Evolutionary conservation across 345 rosid species (phyloP).

Genomic region (Lepidium didymum): DNA sequence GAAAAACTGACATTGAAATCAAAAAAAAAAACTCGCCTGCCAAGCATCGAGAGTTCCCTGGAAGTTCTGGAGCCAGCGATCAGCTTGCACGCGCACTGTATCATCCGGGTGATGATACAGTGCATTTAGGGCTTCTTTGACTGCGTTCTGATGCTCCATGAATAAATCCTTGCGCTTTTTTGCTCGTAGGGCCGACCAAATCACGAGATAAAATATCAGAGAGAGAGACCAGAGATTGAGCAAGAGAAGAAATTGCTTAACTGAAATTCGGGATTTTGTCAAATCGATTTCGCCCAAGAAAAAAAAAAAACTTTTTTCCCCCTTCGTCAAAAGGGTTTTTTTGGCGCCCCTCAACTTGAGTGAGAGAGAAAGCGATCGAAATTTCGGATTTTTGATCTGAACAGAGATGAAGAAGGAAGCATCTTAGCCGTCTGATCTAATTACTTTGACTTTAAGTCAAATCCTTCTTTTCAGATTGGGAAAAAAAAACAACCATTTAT

Average conservation of each 20-base stretch:
- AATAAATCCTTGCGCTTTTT: background rate
- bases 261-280: constrained; percentile 16
- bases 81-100: constrained; percentile 74
- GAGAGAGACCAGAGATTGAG: background rate
- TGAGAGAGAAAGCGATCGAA: constrained; percentile 22
- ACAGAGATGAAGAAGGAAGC: background rate
- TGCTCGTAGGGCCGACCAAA: constrained; percentile 11
- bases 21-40: constrained; percentile 47
- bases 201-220: background rate
- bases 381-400: constrained; percentile 26
- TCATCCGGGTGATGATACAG: constrained; percentile 98
- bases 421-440: constrained; percentile 21
- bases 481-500: background rate
- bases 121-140: constrained; percentile 94
- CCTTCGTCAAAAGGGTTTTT: constrained; percentile 21
- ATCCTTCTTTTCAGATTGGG: background rate
- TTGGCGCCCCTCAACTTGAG: constrained; percentile 32
- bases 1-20: background rate
- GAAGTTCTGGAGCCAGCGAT: constrained; percentile 87
- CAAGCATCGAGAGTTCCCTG: constrained; percentile 97
- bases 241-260: constrained; percentile 3
- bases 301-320: background rate
- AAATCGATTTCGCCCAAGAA: constrained; percentile 22
- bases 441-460: constrained; percentile 32
- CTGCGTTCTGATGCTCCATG: constrained; percentile 86